phyloP scores from a whole-genome alignment of 2,329 filamentous ascomycete species.

The Nothophoma quercina region DNA sequence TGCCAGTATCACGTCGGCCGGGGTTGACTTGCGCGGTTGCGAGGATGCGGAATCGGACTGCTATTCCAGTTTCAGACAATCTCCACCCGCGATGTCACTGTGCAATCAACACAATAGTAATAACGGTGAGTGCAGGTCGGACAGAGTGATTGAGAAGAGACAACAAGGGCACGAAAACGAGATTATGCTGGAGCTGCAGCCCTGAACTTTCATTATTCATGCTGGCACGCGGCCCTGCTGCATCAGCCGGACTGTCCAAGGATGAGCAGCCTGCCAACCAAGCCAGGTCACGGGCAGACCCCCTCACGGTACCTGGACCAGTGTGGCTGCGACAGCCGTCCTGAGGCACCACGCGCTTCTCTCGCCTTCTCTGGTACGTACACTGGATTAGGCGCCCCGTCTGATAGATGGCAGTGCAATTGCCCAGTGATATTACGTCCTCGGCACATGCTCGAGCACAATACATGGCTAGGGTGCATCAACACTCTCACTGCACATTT shows the following conservation, averaged over 20 bases:
- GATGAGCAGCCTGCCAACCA: constrained; percentile 24
- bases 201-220: constrained; percentile 12
- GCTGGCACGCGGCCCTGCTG: constrained; percentile 10
- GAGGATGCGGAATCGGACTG: neutral
- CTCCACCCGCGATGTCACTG: constrained; percentile 14
- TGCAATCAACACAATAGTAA: neutral
- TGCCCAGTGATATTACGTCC: constrained; percentile 9
- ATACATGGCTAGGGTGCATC: neutral
- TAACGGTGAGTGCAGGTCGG: neutral
- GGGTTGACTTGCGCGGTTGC: constrained; percentile 25
- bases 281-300: too few relatives aligned
- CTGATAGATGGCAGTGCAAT: constrained; percentile 5
- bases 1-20: constrained; percentile 21
- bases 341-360: constrained; percentile 20
- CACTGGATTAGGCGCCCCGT: constrained; percentile 14
- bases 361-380: constrained; percentile 10
- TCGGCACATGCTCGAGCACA: constrained; percentile 17
- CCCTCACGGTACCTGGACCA: constrained; percentile 25
- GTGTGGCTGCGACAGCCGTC: constrained; percentile 24
- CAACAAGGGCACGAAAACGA: neutral
- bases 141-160: neutral
- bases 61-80: constrained; percentile 14
- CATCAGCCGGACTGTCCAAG: constrained; percentile 15
- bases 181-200: neutral
- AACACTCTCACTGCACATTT: constrained; percentile 3